These are phyloP conservation scores for Helianthus annuus DNA, from an alignment of 129 eudicot species.

Conservation along the genomic window DNA sequence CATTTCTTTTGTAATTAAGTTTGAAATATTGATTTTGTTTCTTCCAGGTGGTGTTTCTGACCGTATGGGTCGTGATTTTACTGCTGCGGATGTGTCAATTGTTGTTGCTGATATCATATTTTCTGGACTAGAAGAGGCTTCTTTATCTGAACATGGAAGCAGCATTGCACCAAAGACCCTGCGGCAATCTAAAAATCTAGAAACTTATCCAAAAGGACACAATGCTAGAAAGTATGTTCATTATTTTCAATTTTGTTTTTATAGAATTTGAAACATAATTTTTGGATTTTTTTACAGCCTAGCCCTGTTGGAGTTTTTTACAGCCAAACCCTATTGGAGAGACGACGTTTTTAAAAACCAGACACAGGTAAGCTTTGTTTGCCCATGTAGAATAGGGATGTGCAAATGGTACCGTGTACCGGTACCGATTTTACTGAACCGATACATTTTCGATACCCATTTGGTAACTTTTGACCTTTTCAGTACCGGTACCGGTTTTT, in stretches of 20 bases:
- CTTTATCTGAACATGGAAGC: constrained; percentile 61
- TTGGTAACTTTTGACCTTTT: too few species aligned
- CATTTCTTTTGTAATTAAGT: background rate
- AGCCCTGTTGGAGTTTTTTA: too few species aligned
- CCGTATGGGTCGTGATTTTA: constrained; percentile 45
- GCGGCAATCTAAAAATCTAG: constrained; percentile 78
- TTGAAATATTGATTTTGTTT: background rate
- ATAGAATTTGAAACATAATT: background rate
- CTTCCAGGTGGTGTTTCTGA: constrained; percentile 23
- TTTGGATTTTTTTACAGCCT: too few species aligned
- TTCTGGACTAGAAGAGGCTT: constrained; percentile 61
- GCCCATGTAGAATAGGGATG: too few species aligned
- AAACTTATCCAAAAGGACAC: constrained; percentile 73
- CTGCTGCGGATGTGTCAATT: constrained; percentile 42
- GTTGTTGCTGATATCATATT: constrained; percentile 42
- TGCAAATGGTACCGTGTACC: too few species aligned
- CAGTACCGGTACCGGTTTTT: too few species aligned
- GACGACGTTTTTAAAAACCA: too few species aligned
- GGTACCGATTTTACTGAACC: too few species aligned
- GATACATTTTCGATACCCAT: too few species aligned
- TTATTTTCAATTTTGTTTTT: background rate
- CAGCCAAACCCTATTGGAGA: too few species aligned
- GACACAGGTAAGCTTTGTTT: too few species aligned
- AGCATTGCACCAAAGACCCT: constrained; percentile 53
- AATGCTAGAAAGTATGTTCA: constrained; percentile 67